Conservation (phyloP, 352 stramenopile genomes). For the Pythium brassicae region DNA sequence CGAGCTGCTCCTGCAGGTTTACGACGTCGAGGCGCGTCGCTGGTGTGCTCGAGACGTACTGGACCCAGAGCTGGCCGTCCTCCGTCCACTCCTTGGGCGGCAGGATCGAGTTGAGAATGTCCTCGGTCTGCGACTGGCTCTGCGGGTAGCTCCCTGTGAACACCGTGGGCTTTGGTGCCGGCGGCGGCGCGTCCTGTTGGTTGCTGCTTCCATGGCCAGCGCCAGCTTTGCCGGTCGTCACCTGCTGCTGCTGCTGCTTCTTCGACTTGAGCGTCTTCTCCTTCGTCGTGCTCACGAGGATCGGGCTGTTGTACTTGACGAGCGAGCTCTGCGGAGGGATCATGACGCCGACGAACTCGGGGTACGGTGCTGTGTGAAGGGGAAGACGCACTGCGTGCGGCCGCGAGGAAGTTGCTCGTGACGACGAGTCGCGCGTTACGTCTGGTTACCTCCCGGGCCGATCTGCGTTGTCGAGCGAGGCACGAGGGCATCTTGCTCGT, state of each 20-base stretch:
- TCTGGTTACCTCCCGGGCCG: too few species aligned
- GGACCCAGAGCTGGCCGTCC: conserved; percentile 90
- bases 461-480: too few species aligned
- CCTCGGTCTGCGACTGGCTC: conserved; percentile 72
- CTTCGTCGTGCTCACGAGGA: conserved; percentile 87
- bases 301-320: conserved; percentile 91
- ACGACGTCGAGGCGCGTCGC: conserved; percentile 91
- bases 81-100: conserved; percentile 87
- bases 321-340: conserved; percentile 84
- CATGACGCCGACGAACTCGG: conserved; percentile 27
- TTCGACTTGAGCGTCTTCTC: conserved; percentile 62
- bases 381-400: too few species aligned
- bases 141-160: conserved; percentile 60
- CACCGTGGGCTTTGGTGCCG: conserved; percentile 39
- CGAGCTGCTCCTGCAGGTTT: conserved; percentile 89
- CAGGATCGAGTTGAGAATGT: conserved; percentile 91
- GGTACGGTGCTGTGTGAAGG: too few species aligned
- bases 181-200: conserved; percentile 12
- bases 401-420: too few species aligned
- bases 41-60: conserved; percentile 91
- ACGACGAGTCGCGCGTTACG: too few species aligned
- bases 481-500: too few species aligned
- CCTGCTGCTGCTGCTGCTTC: conserved; percentile 19
- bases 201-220: conserved; percentile 6
- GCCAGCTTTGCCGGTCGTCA: conserved; percentile 11